Conservation (phyloP, 306 rosid species). For the Glycine tomentella region DNA sequence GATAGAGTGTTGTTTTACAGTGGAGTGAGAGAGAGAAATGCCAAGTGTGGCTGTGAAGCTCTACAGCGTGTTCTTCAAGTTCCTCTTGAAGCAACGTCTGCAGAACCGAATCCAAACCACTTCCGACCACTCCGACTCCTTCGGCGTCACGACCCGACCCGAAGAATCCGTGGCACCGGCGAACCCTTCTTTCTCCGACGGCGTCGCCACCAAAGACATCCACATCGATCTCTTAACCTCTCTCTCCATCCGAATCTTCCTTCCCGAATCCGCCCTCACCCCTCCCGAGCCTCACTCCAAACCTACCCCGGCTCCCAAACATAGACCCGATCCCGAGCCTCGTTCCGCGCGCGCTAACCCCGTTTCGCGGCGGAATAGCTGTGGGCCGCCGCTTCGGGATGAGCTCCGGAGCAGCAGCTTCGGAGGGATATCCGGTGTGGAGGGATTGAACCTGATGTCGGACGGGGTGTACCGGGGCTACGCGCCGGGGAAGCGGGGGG, state of each 20-base stretch:
- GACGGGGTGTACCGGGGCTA: slow-evolving; percentile 75
- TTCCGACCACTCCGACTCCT: slow-evolving; percentile 64
- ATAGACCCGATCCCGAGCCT: slow-evolving; percentile 48
- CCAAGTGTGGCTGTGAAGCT: slow-evolving; percentile 98
- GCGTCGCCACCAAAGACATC: slow-evolving; percentile 91
- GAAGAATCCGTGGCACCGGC: slow-evolving; percentile 81
- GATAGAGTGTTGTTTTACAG: neutral
- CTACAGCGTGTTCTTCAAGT: slow-evolving; percentile 98
- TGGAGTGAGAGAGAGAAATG: slow-evolving; percentile 58
- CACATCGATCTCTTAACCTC: slow-evolving; percentile 88
- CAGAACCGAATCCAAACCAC: slow-evolving; percentile 86
- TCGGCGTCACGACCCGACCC: slow-evolving; percentile 88
- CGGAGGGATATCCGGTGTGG: slow-evolving; percentile 40
- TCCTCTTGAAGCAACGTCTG: slow-evolving; percentile 97
- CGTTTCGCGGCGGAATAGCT: slow-evolving; percentile 66
- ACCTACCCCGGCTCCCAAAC: slow-evolving; percentile 28
- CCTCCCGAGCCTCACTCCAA: slow-evolving; percentile 70
- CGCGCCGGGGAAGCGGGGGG: slow-evolving; percentile 60
- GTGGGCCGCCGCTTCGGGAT: slow-evolving; percentile 56
- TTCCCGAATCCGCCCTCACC: slow-evolving; percentile 84
- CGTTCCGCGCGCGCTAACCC: slow-evolving; percentile 43
- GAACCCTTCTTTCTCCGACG: slow-evolving; percentile 79
- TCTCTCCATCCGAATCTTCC: slow-evolving; percentile 86
- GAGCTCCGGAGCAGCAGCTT: slow-evolving; percentile 48
- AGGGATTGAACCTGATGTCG: slow-evolving; percentile 72